phyloP scores from a whole-genome alignment of 768 basidiomycete species.

The Inosperma sp. region DNA sequence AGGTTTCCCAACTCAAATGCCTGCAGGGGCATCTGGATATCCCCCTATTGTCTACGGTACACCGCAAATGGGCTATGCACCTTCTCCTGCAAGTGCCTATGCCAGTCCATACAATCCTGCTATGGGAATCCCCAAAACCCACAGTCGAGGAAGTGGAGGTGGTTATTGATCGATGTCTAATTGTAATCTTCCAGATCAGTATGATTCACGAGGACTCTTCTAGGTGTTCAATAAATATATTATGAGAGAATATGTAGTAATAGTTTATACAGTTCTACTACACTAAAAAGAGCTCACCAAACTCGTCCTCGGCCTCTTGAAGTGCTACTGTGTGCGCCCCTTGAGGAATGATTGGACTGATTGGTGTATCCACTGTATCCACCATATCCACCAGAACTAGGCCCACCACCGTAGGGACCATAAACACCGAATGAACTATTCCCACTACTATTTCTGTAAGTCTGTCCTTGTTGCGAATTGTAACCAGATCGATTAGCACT shows the following conservation, averaged over 20 bases:
- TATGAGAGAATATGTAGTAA: background rate
- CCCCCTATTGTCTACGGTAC: no score
- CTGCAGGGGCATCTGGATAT: no score
- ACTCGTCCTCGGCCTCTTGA: slow-evolving; percentile 43
- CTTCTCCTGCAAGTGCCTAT: slow-evolving; percentile 10
- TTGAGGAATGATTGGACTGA: slow-evolving; percentile 19
- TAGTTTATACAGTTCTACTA: background rate
- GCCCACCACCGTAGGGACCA: slow-evolving; percentile 23
- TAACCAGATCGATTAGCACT: slow-evolving; percentile 5
- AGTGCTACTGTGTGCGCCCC: slow-evolving; percentile 28
- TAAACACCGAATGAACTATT: slow-evolving; percentile 28
- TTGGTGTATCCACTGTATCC: slow-evolving; percentile 33
- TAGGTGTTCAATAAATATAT: slow-evolving; percentile 9
- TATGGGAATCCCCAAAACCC: slow-evolving; percentile 16
- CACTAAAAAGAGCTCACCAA: slow-evolving; percentile 18
- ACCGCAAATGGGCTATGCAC: slow-evolving; percentile 7
- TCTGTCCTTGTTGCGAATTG: slow-evolving; percentile 3
- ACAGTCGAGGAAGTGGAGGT: slow-evolving; percentile 20
- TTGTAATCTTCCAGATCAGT: background rate
- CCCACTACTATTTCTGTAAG: slow-evolving; percentile 3
- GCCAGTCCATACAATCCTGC: slow-evolving; percentile 9
- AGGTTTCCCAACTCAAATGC: no score
- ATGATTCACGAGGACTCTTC: background rate
- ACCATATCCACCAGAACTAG: slow-evolving; percentile 20
- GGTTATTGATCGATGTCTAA: slow-evolving; percentile 15